Base-by-base conservation (phyloP, 306 rosid genomes). In the Quercus aquifolioides region DNA sequence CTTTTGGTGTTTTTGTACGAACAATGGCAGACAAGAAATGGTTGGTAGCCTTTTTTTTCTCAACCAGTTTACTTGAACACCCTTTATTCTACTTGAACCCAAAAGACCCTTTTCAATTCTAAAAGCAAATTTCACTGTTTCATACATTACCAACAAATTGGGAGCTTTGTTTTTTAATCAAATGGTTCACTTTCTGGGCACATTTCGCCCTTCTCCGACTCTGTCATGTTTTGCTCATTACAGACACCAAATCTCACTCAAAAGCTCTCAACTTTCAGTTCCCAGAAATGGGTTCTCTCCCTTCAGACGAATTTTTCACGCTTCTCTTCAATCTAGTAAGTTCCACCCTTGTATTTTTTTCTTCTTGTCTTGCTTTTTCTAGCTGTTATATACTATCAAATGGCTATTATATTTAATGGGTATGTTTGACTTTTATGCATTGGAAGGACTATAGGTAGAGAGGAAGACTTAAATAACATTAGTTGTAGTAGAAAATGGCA, bases 181-280 rank as follows among this genome's bases (percentile, higher is more conserved):
- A 83, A 68, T 88, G 91, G 83, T 85, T 85, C 82, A 58, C 6
- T 84, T 78, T 76, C 75, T 85, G 82, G 89, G 87, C 31, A 78
- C 91, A 19, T 41, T 88, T 85, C 90, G 97, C 46, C 81, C 91
- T 31, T 85, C 89, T 78, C 73, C 88, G 81, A 86, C 92, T 54
- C 80, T 91, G 26, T 13, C 78, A 70, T 77, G 52, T 74, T 74
- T 90, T 31, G 62, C 83, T 38, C 74, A 79, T 6, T 74, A 43
- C 64, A 77, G 78, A 35, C 80, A 82, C 85, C 88, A 71, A 60
- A 56, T 76, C 54, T 84, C 87, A 60, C 59, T 84, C 72, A 83
- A 60, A 11, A 82, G 55, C 76, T 82, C 89, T 51, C 43, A 84
- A 20, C 12, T 82, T 80, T 78, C 84, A 19, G 54, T 83, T 65